phyloP scores from a whole-genome alignment of 1,139 yeast species.

The Geotrichum phurueaensis region DNA sequence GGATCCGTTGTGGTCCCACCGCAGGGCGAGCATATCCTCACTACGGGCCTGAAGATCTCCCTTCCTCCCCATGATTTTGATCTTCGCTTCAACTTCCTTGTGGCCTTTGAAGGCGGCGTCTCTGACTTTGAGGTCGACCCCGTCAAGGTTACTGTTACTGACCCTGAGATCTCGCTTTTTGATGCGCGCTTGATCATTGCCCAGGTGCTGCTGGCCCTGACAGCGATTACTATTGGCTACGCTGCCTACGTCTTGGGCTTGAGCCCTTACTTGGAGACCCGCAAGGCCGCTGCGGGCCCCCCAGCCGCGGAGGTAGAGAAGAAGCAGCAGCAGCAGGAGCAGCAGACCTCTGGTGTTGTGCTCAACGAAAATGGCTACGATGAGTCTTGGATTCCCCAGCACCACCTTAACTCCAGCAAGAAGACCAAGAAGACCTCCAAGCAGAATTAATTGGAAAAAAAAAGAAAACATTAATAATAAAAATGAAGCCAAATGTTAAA shows the following conservation, averaged over 20 bases:
- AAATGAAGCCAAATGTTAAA: too few relatives aligned
- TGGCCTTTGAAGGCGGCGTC: constrained; percentile 45
- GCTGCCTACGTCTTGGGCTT: constrained; percentile 44
- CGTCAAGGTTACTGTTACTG: constrained; percentile 54
- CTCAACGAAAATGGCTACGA: constrained; percentile 39
- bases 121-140: constrained; percentile 55
- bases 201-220: constrained; percentile 48
- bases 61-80: constrained; percentile 55
- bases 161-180: constrained; percentile 61
- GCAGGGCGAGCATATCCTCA: constrained; percentile 40
- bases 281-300: constrained; percentile 18
- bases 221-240: constrained; percentile 50
- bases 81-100: constrained; percentile 55
- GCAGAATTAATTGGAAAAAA: neutral
- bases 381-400: constrained; percentile 56
- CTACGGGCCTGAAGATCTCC: constrained; percentile 38
- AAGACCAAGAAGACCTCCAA: constrained; percentile 10
- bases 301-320: constrained; percentile 20
- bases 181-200: constrained; percentile 67
- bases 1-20: constrained; percentile 54
- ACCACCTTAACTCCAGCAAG: constrained; percentile 35
- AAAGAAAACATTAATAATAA: too few relatives aligned
- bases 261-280: constrained; percentile 34
- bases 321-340: constrained; percentile 15
- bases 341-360: constrained; percentile 24